A percentile compares a stretch with the other conserved stretches of the same genome.
These are phyloP conservation scores for Effrenium voratum DNA, from an alignment of 73 alveolate species.

Conservation along the genomic window DNA sequence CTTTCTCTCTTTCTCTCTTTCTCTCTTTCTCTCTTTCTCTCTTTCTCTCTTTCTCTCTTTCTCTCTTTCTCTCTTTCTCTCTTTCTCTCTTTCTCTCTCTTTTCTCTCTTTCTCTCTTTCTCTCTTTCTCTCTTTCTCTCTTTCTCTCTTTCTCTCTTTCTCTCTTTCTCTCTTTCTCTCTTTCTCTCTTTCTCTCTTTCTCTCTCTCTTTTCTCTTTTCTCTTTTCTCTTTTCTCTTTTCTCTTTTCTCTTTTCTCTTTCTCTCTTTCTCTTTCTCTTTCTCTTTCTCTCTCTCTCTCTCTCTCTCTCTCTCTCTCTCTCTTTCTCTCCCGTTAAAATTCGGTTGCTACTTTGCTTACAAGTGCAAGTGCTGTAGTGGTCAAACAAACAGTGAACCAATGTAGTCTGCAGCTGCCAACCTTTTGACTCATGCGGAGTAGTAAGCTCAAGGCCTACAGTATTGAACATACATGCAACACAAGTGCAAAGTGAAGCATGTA, in stretches of 20 bases:
- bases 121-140: background rate
- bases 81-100: background rate
- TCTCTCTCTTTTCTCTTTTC: background rate
- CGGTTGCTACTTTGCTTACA: no score
- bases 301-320: no score
- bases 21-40: background rate
- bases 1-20: background rate
- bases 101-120: background rate
- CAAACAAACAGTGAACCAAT: no score
- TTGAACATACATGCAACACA: no score
- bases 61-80: background rate
- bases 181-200: background rate
- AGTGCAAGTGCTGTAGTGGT: no score
- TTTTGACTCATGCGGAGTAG: no score
- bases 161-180: no score
- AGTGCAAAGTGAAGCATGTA: no score
- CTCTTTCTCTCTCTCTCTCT: background rate
- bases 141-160: background rate
- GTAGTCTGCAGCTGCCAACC: no score
- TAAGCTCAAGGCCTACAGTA: no score
- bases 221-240: background rate
- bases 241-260: background rate
- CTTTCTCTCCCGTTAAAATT: no score
- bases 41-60: background rate
- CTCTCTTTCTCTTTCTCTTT: background rate